Evolutionary conservation across 495 filamentous ascomycete genomes (phyloP).

Genomic region (Penicillium steckii): DNA sequence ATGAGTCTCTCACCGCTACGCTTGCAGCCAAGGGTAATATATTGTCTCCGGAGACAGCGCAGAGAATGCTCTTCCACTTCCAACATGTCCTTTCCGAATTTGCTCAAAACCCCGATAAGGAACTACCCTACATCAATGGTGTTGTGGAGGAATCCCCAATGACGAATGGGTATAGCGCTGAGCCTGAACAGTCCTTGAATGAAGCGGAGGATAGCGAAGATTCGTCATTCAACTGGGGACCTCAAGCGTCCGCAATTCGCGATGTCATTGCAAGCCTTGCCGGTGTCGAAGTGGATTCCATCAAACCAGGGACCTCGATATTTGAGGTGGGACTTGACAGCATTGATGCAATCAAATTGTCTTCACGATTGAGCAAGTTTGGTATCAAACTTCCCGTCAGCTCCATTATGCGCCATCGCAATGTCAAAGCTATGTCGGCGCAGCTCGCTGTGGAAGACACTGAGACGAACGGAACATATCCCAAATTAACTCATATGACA

Average conservation of each 20-base stretch:
- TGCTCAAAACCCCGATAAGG: constrained; percentile 15
- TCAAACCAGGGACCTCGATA: constrained; percentile 61
- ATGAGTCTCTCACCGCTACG: constrained; percentile 47
- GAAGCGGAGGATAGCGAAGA: neutral
- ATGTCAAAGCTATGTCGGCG: constrained; percentile 53
- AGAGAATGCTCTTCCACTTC: constrained; percentile 25
- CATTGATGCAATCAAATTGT: constrained; percentile 79
- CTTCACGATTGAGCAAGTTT: constrained; percentile 58
- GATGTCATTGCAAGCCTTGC: constrained; percentile 61
- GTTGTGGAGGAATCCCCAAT: neutral
- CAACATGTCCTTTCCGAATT: constrained; percentile 24
- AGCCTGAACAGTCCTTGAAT: neutral
- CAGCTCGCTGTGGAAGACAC: constrained; percentile 10
- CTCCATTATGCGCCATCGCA: constrained; percentile 66
- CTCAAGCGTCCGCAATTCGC: constrained; percentile 47
- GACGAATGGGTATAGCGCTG: constrained; percentile 3
- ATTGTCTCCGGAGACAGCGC: constrained; percentile 14
- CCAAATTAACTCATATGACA: constrained; percentile 30
- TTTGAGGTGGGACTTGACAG: constrained; percentile 88
- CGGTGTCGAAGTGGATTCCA: constrained; percentile 42
- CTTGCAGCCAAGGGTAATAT: constrained; percentile 46
- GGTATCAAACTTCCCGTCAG: constrained; percentile 63
- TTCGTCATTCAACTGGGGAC: constrained; percentile 52
- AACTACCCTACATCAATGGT: constrained; percentile 16
- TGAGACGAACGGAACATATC: constrained; percentile 3